Evolutionary conservation across 2,329 filamentous ascomycete species (phyloP), one percentile per base, ranked within the genome.

Genomic region (Curvularia hawaiiensis): DNA sequence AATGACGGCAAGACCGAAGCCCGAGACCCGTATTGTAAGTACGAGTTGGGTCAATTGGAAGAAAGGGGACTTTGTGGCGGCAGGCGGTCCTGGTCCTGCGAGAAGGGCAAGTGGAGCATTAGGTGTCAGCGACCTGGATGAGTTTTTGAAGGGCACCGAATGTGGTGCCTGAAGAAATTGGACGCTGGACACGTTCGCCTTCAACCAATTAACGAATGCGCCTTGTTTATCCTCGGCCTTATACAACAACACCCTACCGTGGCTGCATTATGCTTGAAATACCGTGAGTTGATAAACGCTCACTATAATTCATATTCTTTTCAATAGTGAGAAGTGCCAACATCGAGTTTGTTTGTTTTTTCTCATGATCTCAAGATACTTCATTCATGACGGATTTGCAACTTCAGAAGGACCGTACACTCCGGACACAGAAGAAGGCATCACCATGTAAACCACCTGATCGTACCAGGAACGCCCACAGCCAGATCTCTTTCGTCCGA

Each of bases 41-140:
- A 69, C 67, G 30, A 64, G 61, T 33, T 69, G 67, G 67, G 65
- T 66, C 51, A 68, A 60, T 31, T 69, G 67, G 67, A 60, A 64
- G 31, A 57, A 54, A n/a, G 50, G 50, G 11, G 48, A 46, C 28
- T 3, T 54, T 4, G 38, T n/a, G 8, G 38, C 20, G 10, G 33
- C 30, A 22, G 50, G 24, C n/a, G 30, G 10, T 3, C 44, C 24
- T 14, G 44, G 38, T 7, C 7, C 8, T 18, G 18, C 40, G 12
- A 31, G 60, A 49, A 41, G 56, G 39, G 46, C 54, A 35, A 56
- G 22, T 33, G 53, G 33, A 7, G 35, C 50, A 30, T 26, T 49
- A 26, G 35, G 35, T 38, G 52, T 46, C 38, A 20, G 26, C 16
- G 49, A 59, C 33, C 5, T 58, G 41, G 59, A 61, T 46, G 38